These are phyloP conservation scores for Tulasnella sp. DNA, from an alignment of 768 basidiomycete genomes.

Conservation along the genomic window DNA sequence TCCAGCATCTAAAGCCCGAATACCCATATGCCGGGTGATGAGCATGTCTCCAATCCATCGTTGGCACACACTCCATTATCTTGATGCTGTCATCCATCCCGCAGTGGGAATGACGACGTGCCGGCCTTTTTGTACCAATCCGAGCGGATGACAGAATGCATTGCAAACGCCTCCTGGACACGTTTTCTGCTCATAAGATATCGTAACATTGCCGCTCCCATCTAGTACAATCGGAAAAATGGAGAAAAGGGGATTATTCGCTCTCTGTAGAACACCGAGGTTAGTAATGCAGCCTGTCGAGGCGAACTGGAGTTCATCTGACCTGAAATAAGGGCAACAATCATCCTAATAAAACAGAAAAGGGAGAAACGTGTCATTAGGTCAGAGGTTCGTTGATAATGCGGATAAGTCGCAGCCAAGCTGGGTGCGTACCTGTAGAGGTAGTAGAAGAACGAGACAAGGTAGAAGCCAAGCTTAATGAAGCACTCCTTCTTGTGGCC, in stretches of 20 bases:
- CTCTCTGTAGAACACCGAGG: conserved; percentile 11
- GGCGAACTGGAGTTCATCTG: neutral
- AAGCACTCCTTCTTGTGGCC: conserved; percentile 96
- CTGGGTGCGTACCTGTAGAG: conserved; percentile 67
- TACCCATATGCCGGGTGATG: neutral
- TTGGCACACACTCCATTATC: neutral
- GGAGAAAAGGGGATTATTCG: conserved; percentile 21
- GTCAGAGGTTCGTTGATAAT: neutral
- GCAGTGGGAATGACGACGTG: neutral
- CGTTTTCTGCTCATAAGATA: neutral
- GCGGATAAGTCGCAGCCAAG: conserved; percentile 5
- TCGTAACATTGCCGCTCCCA: conserved; percentile 8
- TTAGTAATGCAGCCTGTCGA: neutral
- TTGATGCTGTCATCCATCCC: neutral
- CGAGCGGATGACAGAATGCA: neutral
- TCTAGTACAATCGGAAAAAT: neutral
- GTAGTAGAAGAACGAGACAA: conserved; percentile 89
- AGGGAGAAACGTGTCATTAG: neutral
- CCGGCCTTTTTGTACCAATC: neutral
- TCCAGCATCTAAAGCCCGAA: too few species aligned
- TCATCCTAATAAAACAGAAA: conserved; percentile 55
- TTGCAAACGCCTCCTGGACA: neutral
- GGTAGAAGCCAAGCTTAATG: conserved; percentile 90
- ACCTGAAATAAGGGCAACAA: conserved; percentile 75
- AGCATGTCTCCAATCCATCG: neutral